Percentiles rank a stretch among this genome's conserved stretches.
These are phyloP conservation scores for Penicillium sp. DNA, from an alignment of 2,329 filamentous ascomycete species.

Conservation along the genomic window DNA sequence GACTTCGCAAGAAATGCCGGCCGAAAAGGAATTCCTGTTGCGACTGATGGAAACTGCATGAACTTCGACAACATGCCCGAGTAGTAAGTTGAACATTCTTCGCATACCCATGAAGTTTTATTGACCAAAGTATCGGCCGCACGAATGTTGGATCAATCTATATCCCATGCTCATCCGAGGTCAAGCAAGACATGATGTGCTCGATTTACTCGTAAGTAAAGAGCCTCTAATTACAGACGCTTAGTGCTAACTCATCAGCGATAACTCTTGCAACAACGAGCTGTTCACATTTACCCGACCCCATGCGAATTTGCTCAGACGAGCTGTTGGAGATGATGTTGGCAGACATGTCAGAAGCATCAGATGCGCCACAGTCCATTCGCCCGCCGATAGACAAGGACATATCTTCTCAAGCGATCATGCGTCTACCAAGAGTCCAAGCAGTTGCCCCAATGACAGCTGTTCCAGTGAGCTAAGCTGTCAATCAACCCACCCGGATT, in stretches of 20 bases:
- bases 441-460: background rate
- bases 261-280: background rate
- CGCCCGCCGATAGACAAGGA: background rate
- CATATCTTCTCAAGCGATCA: conserved; percentile 2
- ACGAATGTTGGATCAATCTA: conserved; percentile 5
- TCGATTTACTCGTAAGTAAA: conserved; percentile 1
- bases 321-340: background rate
- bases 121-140: background rate
- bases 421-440: background rate
- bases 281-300: conserved; percentile 2
- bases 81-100: background rate
- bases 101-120: background rate
- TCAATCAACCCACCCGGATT: background rate
- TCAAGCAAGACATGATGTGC: conserved; percentile 1
- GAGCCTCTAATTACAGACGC: too few relatives aligned
- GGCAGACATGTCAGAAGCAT: background rate
- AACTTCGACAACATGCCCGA: background rate
- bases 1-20: background rate
- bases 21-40: background rate
- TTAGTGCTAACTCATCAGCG: background rate
- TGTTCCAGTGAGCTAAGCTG: background rate
- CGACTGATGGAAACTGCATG: background rate
- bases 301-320: background rate
- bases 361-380: background rate
- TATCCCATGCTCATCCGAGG: conserved; percentile 1